Conservation (phyloP, 1,139 yeast genomes). For the Meyerozyma sp. region DNA sequence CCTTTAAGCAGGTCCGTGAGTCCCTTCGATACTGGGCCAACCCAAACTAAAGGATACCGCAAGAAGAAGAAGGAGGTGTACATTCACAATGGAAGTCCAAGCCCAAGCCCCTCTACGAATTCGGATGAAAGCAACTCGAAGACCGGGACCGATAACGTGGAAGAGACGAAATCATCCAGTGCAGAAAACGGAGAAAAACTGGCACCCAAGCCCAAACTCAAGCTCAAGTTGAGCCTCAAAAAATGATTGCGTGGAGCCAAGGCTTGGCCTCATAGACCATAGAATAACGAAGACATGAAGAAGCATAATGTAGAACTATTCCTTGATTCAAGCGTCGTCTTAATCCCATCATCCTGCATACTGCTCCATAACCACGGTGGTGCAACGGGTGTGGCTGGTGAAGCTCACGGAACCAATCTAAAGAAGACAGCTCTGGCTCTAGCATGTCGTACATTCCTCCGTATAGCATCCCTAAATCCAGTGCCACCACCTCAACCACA, state of each 20-base stretch:
- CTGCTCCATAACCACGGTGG: not conserved
- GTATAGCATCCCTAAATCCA: conserved; percentile 36
- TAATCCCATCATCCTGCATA: not conserved
- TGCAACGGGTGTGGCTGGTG: not conserved
- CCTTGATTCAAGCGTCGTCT: no score
- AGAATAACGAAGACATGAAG: not conserved
- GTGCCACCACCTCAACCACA: conserved; percentile 44
- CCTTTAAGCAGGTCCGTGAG: conserved; percentile 12
- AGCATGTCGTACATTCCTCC: conserved; percentile 30
- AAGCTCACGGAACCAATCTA: not conserved
- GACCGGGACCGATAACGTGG: conserved; percentile 1
- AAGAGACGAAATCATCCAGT: not conserved
- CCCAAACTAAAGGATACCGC: conserved; percentile 8
- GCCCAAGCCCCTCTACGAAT: conserved; percentile 6
- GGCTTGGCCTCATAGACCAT: not conserved
- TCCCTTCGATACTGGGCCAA: conserved; percentile 16
- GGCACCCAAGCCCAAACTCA: conserved; percentile 8
- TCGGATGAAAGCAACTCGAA: conserved; percentile 5
- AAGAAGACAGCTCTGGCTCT: not conserved
- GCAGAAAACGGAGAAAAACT: conserved; percentile 1
- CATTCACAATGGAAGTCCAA: conserved; percentile 11
- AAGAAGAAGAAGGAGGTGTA: conserved; percentile 20
- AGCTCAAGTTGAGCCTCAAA: conserved; percentile 20
- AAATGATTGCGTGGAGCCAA: conserved; percentile 3
- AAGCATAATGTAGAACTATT: not conserved